These are phyloP conservation scores for Nematocida parisii DNA, from an alignment of 371 early-diverging fungal species.

Conservation along the genomic window DNA sequence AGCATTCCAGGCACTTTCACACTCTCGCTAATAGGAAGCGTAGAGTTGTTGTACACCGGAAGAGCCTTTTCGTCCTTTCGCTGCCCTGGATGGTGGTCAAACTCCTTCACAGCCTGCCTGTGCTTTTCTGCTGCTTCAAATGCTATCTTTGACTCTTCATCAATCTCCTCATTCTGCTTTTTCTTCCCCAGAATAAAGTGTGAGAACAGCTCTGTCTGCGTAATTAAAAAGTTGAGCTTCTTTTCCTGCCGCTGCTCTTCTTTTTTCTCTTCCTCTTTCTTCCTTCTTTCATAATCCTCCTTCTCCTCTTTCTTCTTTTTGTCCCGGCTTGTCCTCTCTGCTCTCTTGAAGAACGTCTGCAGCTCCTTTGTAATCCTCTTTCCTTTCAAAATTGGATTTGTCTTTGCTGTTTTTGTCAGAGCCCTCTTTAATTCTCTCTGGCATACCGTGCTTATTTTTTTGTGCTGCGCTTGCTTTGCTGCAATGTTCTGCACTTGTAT, in stretches of 20 bases:
- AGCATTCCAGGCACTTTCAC: constrained; percentile 56
- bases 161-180: constrained; percentile 9
- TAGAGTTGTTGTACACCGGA: constrained; percentile 54
- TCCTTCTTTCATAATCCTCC: constrained; percentile 77
- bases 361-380: constrained; percentile 67
- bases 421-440: constrained; percentile 67
- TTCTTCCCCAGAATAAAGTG: constrained; percentile 77
- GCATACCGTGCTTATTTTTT: constrained; percentile 67
- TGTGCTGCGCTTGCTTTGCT: constrained; percentile 52
- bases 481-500: constrained; percentile 9
- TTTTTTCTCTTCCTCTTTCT: constrained; percentile 80
- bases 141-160: constrained; percentile 43
- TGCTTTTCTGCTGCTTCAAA: constrained; percentile 61
- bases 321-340: constrained; percentile 74
- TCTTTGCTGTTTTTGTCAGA: constrained; percentile 65
- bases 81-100: constrained; percentile 72
- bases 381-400: constrained; percentile 67
- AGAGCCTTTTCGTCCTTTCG: constrained; percentile 47
- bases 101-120: constrained; percentile 73
- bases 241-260: constrained; percentile 82
- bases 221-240: constrained; percentile 88
- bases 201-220: constrained; percentile 89
- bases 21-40: constrained; percentile 41
- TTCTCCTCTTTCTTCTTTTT: constrained; percentile 80
- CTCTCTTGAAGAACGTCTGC: constrained; percentile 54